Conservation (phyloP, 192 early-diverging fungal species). For the Entrophospora sp. region DNA sequence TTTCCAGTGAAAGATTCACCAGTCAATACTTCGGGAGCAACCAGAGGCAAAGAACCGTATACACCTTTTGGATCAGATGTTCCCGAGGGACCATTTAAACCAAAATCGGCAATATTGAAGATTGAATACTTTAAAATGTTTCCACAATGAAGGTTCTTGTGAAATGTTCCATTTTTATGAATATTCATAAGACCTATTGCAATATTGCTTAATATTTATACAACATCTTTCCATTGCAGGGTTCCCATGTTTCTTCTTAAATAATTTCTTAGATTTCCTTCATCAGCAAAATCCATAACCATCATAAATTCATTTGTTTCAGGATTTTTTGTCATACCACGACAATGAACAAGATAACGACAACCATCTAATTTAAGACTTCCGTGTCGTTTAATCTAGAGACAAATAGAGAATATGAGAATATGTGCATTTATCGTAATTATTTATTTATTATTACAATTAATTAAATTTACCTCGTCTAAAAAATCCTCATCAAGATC, state of each 20-base stretch:
- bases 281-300: background rate
- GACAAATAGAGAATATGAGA: background rate
- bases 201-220: background rate
- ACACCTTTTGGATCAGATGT: background rate
- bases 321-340: constrained; percentile 2
- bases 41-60: background rate
- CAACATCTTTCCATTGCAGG: background rate
- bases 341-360: constrained; percentile 11
- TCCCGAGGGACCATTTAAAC: background rate
- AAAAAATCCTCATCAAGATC: constrained; percentile 5
- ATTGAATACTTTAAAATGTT: background rate
- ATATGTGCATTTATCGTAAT: background rate
- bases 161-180: background rate
- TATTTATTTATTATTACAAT: background rate
- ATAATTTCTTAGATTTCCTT: background rate
- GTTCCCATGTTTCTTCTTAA: background rate
- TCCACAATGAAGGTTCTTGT: background rate
- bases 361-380: constrained; percentile 18
- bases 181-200: background rate
- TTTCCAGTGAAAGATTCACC: background rate
- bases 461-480: constrained; percentile 10
- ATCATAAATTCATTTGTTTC: background rate
- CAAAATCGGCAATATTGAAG: background rate
- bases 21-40: background rate
- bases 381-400: constrained; percentile 14